These are phyloP conservation scores for Malbranchea zuffiana DNA, from an alignment of 2,329 filamentous ascomycete genomes.

Conservation along the genomic window DNA sequence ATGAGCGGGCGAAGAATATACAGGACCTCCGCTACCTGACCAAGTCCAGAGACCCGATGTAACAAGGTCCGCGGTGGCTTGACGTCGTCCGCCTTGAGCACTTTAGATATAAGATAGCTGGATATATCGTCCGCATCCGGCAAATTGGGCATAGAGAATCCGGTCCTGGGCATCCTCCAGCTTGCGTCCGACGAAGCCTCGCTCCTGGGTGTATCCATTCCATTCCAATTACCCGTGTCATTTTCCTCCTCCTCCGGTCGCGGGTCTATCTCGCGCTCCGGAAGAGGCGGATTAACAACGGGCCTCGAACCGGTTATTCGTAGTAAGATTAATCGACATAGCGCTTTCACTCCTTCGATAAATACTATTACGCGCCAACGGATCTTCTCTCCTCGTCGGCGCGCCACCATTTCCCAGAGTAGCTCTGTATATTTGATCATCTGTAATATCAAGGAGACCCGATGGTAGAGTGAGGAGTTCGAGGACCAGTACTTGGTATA, in stretches of 20 bases:
- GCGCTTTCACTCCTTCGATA: slow-evolving; percentile 73
- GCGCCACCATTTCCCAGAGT: slow-evolving; percentile 94
- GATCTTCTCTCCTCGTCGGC: slow-evolving; percentile 64
- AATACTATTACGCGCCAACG: slow-evolving; percentile 81
- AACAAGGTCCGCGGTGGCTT: slow-evolving; percentile 79
- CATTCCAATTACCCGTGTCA: slow-evolving; percentile 38
- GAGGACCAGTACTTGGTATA: slow-evolving; percentile 55
- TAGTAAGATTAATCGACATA: slow-evolving; percentile 70
- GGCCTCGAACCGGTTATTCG: slow-evolving; percentile 73
- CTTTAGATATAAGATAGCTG: slow-evolving; percentile 75
- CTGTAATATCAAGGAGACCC: slow-evolving; percentile 71
- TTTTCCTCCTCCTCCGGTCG: slow-evolving; percentile 45
- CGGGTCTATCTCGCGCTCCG: slow-evolving; percentile 71
- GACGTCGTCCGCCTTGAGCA: slow-evolving; percentile 91
- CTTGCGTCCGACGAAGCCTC: slow-evolving; percentile 39
- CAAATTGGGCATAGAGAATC: slow-evolving; percentile 70
- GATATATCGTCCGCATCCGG: slow-evolving; percentile 75
- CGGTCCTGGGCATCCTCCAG: slow-evolving; percentile 93
- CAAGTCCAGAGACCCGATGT: slow-evolving; percentile 60
- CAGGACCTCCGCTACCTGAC: slow-evolving; percentile 76
- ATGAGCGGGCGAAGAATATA: slow-evolving; percentile 82
- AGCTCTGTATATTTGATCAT: slow-evolving; percentile 92
- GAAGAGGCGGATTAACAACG: slow-evolving; percentile 70
- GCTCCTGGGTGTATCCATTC: slow-evolving; percentile 34
- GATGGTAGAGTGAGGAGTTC: slow-evolving; percentile 59